Base-by-base conservation (phyloP, 129 eudicot genomes). In the Escallonia herrerae region DNA sequence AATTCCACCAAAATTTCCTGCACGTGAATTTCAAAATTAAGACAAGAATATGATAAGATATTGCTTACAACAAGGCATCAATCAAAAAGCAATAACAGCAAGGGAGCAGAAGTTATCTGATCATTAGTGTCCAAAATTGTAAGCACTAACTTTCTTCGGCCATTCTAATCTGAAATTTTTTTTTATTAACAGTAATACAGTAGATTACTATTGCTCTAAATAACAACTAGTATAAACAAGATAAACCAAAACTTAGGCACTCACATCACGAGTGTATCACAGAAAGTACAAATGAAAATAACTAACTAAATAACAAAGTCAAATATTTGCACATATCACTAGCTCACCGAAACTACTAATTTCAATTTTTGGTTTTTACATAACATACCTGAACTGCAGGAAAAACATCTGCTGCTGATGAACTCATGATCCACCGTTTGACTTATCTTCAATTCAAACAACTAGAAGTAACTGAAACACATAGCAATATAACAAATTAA, bases 351-450 rank as follows among this genome's bases (percentile, higher is more conserved):
- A 15, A 13, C 40, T 38, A 56, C 7, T 42, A 63, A 38, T 5
- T 42, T 11, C 45, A 52, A 62, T 7, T 10, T 46, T 38, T 6
- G n/a, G 44, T n/a, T 15, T 33, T 5, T 46, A 37, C 9, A 38
- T 48, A 48, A 39, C n/a, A 60, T 72, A 85, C 91, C 91, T 81
- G 85, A 67, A 85, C 66, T 6, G 9, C 49, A 45, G 49, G 49
- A 45, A 45, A 45, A 8, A 8, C 49, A 5, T 45, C 49, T 45
- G 9, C 9, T 45, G 49, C 49, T 45, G 9, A 45, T 8, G 49
- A 45, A 45, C 9, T 8, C 9, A 45, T 45, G 49, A 45, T 63
- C 79, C 71, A 55, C 60, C 65, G 56, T 63, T 57, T 58, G 8
- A 1, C 39, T 40, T 61, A 7, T 22, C 38, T 7, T 15, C 44